Base-by-base conservation (phyloP, 2,329 filamentous ascomycete species). In the Ophiocordyceps camponoti-rufipedis region DNA sequence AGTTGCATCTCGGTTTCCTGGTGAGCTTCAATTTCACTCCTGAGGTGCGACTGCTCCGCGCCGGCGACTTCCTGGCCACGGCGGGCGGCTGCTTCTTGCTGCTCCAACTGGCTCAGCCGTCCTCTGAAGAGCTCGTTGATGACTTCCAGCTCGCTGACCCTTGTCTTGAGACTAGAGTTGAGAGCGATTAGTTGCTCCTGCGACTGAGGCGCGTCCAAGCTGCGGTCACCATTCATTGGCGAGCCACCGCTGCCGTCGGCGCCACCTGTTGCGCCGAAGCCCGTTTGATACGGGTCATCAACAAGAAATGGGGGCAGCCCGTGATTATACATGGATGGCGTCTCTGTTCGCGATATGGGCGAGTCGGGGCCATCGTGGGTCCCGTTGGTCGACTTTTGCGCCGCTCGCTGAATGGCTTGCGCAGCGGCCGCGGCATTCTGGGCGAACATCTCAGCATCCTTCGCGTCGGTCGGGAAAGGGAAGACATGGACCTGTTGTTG, bases 101-200 rank as follows among this genome's bases (percentile, higher is more conserved):
- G 75, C 58, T 93, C 85, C 12, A 91, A 70, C 58, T 91, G 83
- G 72, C 58, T 78, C 62, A 95, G 78, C 11, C 82, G 75, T 35
- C 80, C 80, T 44, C 80, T 72, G 61, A 86, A 87, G 41, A 88
- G 69, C 57, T 84, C 82, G 55, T 88, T 95, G 68, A 98, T 95
- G 45, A 98, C 75, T 59, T 98, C 91, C 23, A 98, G 73, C 62
- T 98, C 91, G 54, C 82, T 91, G 32, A 98, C 89, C 40, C 91
- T 80, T 0, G 91, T 98, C 66, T 93, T 94, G n/a, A 96, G 71
- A 44, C 80, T 82, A 5, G 84, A 84, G 60, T 94, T 94, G 49
- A 81, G 76, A 2, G 82, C 80, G 45, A 86, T 69, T 23, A 94
- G 73, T 49, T 84, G 80, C 57, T 94, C 85, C 59, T 85, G 86